Conservation (phyloP, 2,329 filamentous ascomycete genomes). For the Scytalidium lignicola region DNA sequence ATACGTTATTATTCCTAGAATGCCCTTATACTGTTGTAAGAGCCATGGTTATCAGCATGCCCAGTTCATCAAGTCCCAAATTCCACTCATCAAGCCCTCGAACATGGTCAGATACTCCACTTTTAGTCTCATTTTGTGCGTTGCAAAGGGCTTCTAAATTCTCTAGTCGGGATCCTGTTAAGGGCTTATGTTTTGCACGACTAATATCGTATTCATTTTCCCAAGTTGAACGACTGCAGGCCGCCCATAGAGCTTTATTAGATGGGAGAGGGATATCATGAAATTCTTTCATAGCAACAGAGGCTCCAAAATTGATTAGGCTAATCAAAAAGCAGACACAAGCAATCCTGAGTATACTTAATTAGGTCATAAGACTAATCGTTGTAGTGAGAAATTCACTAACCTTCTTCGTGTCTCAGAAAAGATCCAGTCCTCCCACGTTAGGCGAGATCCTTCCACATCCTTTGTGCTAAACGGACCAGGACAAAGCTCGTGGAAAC, state of each 20-base stretch:
- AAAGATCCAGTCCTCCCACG: slow-evolving; percentile 13
- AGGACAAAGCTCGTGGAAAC: not conserved
- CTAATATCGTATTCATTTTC: slow-evolving; percentile 3
- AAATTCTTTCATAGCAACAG: not conserved
- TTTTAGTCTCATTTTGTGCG: not conserved
- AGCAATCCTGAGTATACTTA: not conserved
- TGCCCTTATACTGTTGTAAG: not conserved
- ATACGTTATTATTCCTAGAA: no score
- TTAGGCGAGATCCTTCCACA: not conserved
- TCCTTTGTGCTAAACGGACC: slow-evolving; percentile 1
- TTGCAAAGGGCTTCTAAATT: slow-evolving; percentile 5
- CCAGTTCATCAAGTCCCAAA: slow-evolving; percentile 1
- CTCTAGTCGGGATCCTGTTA: not conserved
- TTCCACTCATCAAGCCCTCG: slow-evolving; percentile 7
- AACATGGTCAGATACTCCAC: not conserved
- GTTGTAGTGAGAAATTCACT: not conserved
- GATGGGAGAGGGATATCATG: slow-evolving; percentile 4
- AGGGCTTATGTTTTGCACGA: not conserved
- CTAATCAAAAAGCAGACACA: slow-evolving; percentile 6
- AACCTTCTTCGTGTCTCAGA: slow-evolving; percentile 8
- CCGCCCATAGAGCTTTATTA: slow-evolving; percentile 7
- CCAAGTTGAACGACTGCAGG: slow-evolving; percentile 3
- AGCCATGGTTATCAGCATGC: not conserved
- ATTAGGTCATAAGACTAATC: not conserved
- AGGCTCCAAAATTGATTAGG: slow-evolving; percentile 4